Base-by-base conservation (phyloP, 2,329 filamentous ascomycete species). In the Botryotinia globosa region DNA sequence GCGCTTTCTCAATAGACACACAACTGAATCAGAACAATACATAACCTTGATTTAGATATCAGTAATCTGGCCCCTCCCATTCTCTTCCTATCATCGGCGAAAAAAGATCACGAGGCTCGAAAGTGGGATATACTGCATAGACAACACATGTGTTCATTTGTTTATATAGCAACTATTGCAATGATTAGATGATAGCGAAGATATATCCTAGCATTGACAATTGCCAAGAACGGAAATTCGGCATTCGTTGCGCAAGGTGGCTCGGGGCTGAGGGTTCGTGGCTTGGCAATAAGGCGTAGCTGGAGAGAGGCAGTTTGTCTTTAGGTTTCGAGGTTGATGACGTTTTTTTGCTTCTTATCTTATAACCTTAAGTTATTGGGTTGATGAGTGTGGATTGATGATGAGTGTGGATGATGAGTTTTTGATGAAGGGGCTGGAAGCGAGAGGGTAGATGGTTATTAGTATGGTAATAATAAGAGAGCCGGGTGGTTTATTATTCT, bases 161-260 rank as follows among this genome's bases (percentile, higher is more conserved):
- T 56, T 29, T 16, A 32, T 56, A 56, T n/a, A 22, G n/a, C 39
- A 22, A 44, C 42, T n/a, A 42, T 64, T 5, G 39, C n/a, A 22
- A 44, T 39, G 16, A 63, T 63, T 44, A 63, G 39, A 44, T 42
- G 37, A 63, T 44, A 29, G 37, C n/a, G 51, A 56, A 29, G 14
- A 29, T 56, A 9, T 56, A 56, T 56, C 51, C 51, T 29, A 56
- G 51, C 51, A 18, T 8, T 29, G 59, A 25, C 39, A 29, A 20
- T 6, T 66, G 63, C 63, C 44, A 66, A 66, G 63, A 54, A 66
- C 64, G 64, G 64, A 39, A 66, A 39, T 39, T 51, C 64, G 64
- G 64, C 64, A 66, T 39, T 39, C 25, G 32, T 66, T 66, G 63
- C 22, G 45, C 16, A 29, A 37, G 16, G 22, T 66, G 64, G 44